Evolutionary conservation across 1,284 basidiomycete genomes (phyloP), one percentile per base, ranked within the genome.

Genomic region (Polyporus tsugae): DNA sequence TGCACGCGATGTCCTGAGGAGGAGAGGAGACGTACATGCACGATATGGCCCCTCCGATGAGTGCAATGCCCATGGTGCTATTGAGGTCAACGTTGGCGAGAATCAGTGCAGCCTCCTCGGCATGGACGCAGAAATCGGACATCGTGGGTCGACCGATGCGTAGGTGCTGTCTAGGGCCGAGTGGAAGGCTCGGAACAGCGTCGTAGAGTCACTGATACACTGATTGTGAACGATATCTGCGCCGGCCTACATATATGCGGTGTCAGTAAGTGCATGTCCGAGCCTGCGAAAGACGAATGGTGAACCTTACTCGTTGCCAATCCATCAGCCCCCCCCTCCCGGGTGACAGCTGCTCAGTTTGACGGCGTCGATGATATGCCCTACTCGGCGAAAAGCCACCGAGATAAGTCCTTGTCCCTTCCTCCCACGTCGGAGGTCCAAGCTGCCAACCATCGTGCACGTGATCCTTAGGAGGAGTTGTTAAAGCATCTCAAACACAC

Each of bases 51-150:
- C 46, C 46, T 52, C 46, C 46, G n/a, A 52, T 52, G 22, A 25
- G 25, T 13, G 46, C 46, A 10, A 52, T 52, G 22, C 46, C 46
- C 46, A 52, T 52, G 46, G 46, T 52, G 22, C 46, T 22, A 52
- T 52, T 52, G 22, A 52, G 46, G 46, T 52, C 46, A 11, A 52
- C 46, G n/a, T 52, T 52, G 22, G 46, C 46, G 11, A 52, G 46
- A 25, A 52, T 52, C 11, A 52, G n/a, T 22, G 46, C 46, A 52
- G 46, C 46, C 22, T 25, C 46, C 7, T 52, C 46, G 11, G 46
- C 46, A 25, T 52, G 46, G 46, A 22, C 46, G 22, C 46, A 52
- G 22, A 52, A 52, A 13, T 10, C 46, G 22, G 46, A 52, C 46
- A 52, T 52, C 4, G 46, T 13, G 46, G 46, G 0, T 49, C 10